Conservation (phyloP, 2,329 filamentous ascomycete genomes). For the Sporothrix sp. region DNA sequence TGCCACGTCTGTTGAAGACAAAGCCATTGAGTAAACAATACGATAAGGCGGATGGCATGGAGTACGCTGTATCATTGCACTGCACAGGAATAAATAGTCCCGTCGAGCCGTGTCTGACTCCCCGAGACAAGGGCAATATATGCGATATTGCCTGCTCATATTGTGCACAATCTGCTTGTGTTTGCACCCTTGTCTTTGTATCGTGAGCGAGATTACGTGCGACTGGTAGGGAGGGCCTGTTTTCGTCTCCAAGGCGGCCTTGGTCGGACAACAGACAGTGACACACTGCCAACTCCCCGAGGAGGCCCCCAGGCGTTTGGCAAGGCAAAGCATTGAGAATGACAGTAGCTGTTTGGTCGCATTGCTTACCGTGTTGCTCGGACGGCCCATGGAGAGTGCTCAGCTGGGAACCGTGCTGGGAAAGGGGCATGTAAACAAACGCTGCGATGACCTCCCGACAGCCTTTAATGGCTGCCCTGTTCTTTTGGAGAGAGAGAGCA, state of each 20-base stretch:
- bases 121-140: slow-evolving; percentile 7
- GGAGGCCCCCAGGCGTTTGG: too few species aligned
- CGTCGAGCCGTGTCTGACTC: background rate
- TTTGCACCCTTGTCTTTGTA: background rate
- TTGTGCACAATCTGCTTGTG: background rate
- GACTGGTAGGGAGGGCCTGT: background rate
- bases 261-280: background rate
- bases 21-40: too few species aligned
- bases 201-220: slow-evolving; percentile 1
- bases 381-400: too few species aligned
- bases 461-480: too few species aligned
- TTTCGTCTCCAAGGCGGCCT: background rate
- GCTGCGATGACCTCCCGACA: too few species aligned
- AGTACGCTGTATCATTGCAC: too few species aligned
- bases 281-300: background rate
- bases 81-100: background rate
- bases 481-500: too few species aligned
- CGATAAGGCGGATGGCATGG: background rate
- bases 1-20: too few species aligned
- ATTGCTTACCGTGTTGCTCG: too few species aligned
- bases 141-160: slow-evolving; percentile 3
- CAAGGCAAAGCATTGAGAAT: too few species aligned
- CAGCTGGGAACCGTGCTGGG: background rate
- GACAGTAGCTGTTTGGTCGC: background rate
- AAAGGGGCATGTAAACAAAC: slow-evolving; percentile 8